Percentiles rank a stretch among this genome's conserved stretches.
These are phyloP conservation scores for Lotmaria passim DNA, from an alignment of 208 protist species.

Conservation along the genomic window DNA sequence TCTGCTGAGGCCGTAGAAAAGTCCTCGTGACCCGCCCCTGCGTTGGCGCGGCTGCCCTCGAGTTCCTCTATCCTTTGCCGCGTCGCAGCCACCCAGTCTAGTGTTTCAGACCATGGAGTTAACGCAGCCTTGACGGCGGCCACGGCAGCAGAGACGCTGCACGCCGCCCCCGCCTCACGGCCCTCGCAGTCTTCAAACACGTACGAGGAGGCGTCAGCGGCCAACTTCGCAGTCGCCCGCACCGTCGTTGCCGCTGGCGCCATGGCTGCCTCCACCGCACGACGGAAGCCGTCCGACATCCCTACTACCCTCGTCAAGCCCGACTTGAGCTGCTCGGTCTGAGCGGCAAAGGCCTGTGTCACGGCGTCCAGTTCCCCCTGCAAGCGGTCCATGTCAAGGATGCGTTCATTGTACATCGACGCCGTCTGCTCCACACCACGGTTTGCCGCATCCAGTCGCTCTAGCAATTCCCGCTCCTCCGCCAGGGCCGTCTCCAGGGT, in stretches of 20 bases:
- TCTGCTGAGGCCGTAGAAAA: background rate
- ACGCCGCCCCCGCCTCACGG: no score
- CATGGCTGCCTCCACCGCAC: conserved; percentile 2
- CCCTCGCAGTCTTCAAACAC: no score
- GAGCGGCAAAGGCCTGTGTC: conserved; percentile 1
- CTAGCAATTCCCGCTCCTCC: conserved; percentile 5
- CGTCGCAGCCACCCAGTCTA: conserved; percentile 16
- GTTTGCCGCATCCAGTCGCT: conserved; percentile 9
- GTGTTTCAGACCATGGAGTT: background rate
- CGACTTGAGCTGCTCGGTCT: conserved; percentile 9
- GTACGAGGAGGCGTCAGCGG: no score
- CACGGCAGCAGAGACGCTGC: background rate
- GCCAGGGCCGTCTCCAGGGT: background rate
- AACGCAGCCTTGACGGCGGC: background rate
- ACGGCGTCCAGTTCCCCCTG: conserved; percentile 2
- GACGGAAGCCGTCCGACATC: conserved; percentile 13
- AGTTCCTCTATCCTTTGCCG: conserved; percentile 7
- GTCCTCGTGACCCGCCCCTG: background rate
- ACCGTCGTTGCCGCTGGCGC: background rate
- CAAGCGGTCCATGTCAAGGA: conserved; percentile 12
- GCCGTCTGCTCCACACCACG: conserved; percentile 22
- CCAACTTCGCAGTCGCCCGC: background rate
- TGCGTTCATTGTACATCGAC: conserved; percentile 16
- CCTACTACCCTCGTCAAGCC: conserved; percentile 9
- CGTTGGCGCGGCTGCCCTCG: background rate